Evolutionary conservation across 2,329 filamentous ascomycete species (phyloP).

Genomic region (Aspergillus melleus): DNA sequence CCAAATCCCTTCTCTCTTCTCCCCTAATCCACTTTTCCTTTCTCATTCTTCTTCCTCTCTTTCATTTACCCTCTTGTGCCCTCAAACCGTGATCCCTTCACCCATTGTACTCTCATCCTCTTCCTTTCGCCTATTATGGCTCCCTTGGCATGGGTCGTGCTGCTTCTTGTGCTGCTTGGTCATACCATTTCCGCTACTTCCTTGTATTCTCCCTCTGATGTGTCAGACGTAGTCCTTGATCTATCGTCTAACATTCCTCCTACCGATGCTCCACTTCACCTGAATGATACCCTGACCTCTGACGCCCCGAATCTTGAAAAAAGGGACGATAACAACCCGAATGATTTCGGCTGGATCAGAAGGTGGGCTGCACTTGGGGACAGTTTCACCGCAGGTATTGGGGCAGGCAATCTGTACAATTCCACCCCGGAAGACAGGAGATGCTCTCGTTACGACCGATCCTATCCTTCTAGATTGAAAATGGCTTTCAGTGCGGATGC

Average conservation of each 20-base stretch:
- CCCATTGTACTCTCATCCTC: not conserved
- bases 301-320: not conserved
- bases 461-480: conserved; percentile 4
- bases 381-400: conserved; percentile 42
- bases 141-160: not conserved
- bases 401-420: conserved; percentile 20
- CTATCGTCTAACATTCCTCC: not conserved
- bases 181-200: not conserved
- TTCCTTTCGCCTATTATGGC: not conserved
- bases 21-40: too few relatives aligned
- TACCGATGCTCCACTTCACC: not conserved
- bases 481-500: not conserved
- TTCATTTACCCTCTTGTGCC: not conserved
- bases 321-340: not conserved
- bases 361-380: conserved; percentile 40
- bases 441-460: conserved; percentile 15
- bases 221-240: not conserved
- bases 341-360: conserved; percentile 27
- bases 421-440: conserved; percentile 31
- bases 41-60: not conserved
- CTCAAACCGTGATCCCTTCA: not conserved
- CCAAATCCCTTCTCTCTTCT: too few relatives aligned
- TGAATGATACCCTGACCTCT: not conserved
- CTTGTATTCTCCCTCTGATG: not conserved
- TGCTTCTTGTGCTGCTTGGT: not conserved